phyloP scores from a whole-genome alignment of 2,329 filamentous ascomycete species.

The Mycosphaerella sp. region DNA sequence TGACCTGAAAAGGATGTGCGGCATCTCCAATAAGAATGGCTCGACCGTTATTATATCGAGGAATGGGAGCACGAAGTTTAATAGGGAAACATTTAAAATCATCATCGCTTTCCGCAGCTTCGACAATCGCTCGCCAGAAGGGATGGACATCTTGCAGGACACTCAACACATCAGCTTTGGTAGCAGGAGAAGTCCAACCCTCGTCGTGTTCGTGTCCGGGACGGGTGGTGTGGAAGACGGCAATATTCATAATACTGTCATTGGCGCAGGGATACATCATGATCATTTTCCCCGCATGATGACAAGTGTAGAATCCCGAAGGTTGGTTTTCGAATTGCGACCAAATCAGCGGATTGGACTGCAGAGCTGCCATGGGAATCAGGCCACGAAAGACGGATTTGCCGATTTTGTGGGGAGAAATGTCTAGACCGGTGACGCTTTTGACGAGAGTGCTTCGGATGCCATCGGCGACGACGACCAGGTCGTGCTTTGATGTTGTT shows the following conservation, averaged over 20 bases:
- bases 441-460: constrained; percentile 14
- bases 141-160: constrained; percentile 11
- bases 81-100: constrained; percentile 13
- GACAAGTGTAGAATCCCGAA: constrained; percentile 9
- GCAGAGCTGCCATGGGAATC: constrained; percentile 9
- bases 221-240: constrained; percentile 15
- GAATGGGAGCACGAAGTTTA: constrained; percentile 5
- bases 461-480: constrained; percentile 23
- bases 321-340: constrained; percentile 9
- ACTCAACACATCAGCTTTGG: constrained; percentile 8
- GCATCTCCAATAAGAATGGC: constrained; percentile 10
- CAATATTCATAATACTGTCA: constrained; percentile 16
- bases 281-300: constrained; percentile 5
- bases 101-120: constrained; percentile 6
- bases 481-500: constrained; percentile 11
- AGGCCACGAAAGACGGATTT: constrained; percentile 15
- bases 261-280: constrained; percentile 15
- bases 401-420: constrained; percentile 6
- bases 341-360: constrained; percentile 8
- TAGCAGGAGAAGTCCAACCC: constrained; percentile 15
- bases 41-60: constrained; percentile 6
- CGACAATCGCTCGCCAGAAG: constrained; percentile 8
- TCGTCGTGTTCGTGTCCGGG: constrained; percentile 14
- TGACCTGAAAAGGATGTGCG: constrained; percentile 8
- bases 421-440: constrained; percentile 2